Percentiles rank a stretch among this genome's conserved stretches.
These are phyloP conservation scores for Chrysoporthe puriensis DNA, from an alignment of 2,329 filamentous ascomycete genomes.

Conservation along the genomic window DNA sequence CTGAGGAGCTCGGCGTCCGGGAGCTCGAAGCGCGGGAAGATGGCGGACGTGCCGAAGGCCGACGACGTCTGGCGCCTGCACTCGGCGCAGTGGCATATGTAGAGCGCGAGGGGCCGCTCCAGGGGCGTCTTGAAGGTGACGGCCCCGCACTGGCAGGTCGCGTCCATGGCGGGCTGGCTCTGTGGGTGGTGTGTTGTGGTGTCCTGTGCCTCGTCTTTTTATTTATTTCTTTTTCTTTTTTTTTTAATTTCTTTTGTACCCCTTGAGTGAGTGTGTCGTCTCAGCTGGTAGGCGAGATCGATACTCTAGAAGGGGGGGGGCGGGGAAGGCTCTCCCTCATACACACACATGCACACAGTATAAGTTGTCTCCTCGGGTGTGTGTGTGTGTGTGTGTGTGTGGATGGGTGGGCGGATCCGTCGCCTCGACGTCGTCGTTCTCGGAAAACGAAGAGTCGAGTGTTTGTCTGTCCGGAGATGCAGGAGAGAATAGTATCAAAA, in stretches of 20 bases:
- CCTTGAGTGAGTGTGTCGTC: background rate
- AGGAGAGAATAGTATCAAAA: background rate
- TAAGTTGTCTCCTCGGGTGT: background rate
- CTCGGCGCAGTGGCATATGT: conserved; percentile 72
- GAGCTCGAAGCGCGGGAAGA: conserved; percentile 68
- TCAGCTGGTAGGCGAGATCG: background rate
- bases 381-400: background rate
- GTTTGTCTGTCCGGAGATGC: background rate
- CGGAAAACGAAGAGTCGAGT: background rate
- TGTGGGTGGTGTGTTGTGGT: background rate
- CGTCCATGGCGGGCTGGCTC: conserved; percentile 51
- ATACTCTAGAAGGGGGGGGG: too few relatives aligned
- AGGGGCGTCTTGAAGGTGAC: conserved; percentile 66
- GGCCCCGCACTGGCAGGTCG: conserved; percentile 66
- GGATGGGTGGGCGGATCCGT: background rate
- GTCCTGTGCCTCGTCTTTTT: background rate
- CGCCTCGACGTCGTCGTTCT: background rate
- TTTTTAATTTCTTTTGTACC: background rate
- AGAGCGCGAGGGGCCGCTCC: conserved; percentile 63
- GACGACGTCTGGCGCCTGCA: conserved; percentile 68
- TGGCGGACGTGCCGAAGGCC: conserved; percentile 70
- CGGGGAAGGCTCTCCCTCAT: background rate
- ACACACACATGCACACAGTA: background rate
- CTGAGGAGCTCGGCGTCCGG: conserved; percentile 53
- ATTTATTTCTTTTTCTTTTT: background rate